Evolutionary conservation across 1,139 yeast species (phyloP).

Genomic region (Sugiyamaella neomexicana): DNA sequence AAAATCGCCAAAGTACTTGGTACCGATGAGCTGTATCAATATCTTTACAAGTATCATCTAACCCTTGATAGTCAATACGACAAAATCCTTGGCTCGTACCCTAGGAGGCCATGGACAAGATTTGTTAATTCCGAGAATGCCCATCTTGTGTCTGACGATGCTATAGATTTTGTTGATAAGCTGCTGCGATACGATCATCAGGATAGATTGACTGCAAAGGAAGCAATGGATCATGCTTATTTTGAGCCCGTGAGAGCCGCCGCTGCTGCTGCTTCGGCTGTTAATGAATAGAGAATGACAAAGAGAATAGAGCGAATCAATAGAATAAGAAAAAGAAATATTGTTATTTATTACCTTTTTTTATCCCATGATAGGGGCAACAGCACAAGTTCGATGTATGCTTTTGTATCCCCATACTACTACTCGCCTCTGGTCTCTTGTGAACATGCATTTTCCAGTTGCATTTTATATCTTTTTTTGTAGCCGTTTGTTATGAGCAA

Average conservation of each 20-base stretch:
- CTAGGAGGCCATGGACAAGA: conserved; percentile 84
- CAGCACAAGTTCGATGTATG: not conserved
- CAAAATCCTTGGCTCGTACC: conserved; percentile 69
- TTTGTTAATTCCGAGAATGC: conserved; percentile 75
- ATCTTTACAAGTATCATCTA: conserved; percentile 74
- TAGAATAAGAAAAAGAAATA: not conserved
- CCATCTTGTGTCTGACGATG: conserved; percentile 66
- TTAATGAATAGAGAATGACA: not conserved
- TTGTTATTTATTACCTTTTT: not conserved
- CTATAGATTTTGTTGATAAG: conserved; percentile 80
- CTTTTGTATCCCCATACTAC: not conserved
- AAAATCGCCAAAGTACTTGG: conserved; percentile 94
- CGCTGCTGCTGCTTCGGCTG: conserved; percentile 12
- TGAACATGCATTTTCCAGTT: not conserved
- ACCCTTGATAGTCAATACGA: conserved; percentile 79
- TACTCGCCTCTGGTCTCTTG: not conserved
- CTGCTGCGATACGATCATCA: conserved; percentile 91
- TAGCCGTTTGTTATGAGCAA: conserved; percentile 2
- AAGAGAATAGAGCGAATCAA: not conserved
- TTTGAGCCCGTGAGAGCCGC: conserved; percentile 46
- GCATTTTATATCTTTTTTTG: not conserved
- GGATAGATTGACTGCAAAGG: conserved; percentile 88
- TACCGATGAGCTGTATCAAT: conserved; percentile 74
- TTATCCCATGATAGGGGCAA: not conserved
- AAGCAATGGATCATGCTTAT: conserved; percentile 88